Conservation (phyloP, 352 stramenopile genomes). For the Phytophthora syringae region DNA sequence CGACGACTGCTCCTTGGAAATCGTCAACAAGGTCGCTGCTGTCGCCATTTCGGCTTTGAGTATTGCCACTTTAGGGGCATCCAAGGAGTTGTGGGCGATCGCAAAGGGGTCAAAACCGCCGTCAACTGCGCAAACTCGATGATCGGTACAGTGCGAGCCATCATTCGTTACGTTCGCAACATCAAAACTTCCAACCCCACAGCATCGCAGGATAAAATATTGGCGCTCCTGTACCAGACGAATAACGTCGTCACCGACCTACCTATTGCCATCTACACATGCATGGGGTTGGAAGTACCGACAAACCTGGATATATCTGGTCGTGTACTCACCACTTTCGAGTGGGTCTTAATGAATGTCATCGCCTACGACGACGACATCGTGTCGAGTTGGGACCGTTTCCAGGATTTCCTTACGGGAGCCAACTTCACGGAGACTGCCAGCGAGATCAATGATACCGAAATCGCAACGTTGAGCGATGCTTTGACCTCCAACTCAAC, state of each 20-base stretch:
- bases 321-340: slow-evolving; percentile 42
- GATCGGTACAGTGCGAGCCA: slow-evolving; percentile 32
- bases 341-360: slow-evolving; percentile 45
- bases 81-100: slow-evolving; percentile 33
- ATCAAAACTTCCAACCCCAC: slow-evolving; percentile 43
- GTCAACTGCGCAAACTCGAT: slow-evolving; percentile 59
- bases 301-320: slow-evolving; percentile 31
- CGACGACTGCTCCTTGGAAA: neutral
- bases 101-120: slow-evolving; percentile 40
- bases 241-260: slow-evolving; percentile 65
- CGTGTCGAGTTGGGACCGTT: slow-evolving; percentile 38
- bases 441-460: slow-evolving; percentile 36
- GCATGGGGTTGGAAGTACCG: slow-evolving; percentile 38
- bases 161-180: slow-evolving; percentile 40
- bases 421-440: slow-evolving; percentile 40
- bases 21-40: slow-evolving; percentile 39
- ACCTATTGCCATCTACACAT: slow-evolving; percentile 55
- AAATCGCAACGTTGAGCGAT: slow-evolving; percentile 41
- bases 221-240: slow-evolving; percentile 58
- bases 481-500: slow-evolving; percentile 42
- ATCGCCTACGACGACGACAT: slow-evolving; percentile 45
- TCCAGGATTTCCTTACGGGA: slow-evolving; percentile 39
- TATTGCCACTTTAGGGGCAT: slow-evolving; percentile 33
- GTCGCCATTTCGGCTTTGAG: slow-evolving; percentile 43
- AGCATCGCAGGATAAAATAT: slow-evolving; percentile 56